A percentile compares a stretch with the other conserved stretches of the same genome.
Conservation (phyloP, 2,329 filamentous ascomycete genomes). For the Lasiodiplodia sp. region DNA sequence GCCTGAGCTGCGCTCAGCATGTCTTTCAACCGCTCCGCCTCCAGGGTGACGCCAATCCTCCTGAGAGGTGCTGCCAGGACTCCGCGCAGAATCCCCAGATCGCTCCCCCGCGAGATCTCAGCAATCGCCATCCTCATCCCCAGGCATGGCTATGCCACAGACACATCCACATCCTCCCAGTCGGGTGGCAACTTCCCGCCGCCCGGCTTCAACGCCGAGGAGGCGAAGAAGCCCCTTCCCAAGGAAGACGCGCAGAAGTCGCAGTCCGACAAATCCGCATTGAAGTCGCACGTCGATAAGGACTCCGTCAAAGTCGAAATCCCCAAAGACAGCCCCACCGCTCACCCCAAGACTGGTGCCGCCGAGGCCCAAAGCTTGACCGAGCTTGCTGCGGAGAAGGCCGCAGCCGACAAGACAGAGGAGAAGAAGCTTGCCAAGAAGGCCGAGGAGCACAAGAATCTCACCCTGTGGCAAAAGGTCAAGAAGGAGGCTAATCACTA, state of each 20-base stretch:
- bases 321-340: slow-evolving; percentile 50
- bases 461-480: slow-evolving; percentile 89
- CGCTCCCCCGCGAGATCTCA: slow-evolving; percentile 59
- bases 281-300: slow-evolving; percentile 35
- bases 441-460: slow-evolving; percentile 80
- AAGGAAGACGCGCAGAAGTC: slow-evolving; percentile 57
- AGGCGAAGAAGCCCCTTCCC: slow-evolving; percentile 83
- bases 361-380: slow-evolving; percentile 60
- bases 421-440: slow-evolving; percentile 66
- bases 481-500: slow-evolving; percentile 95
- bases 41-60: slow-evolving; percentile 55
- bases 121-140: slow-evolving; percentile 66
- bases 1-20: slow-evolving; percentile 39
- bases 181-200: slow-evolving; percentile 70
- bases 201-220: slow-evolving; percentile 87
- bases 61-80: slow-evolving; percentile 53
- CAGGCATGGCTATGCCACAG: slow-evolving; percentile 62
- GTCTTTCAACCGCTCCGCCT: slow-evolving; percentile 54
- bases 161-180: slow-evolving; percentile 60
- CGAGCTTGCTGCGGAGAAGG: slow-evolving; percentile 70
- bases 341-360: slow-evolving; percentile 55
- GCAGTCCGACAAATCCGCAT: slow-evolving; percentile 35
- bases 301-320: slow-evolving; percentile 36
- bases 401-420: slow-evolving; percentile 53
- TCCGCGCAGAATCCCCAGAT: slow-evolving; percentile 49